Evolutionary conservation across 768 basidiomycete genomes (phyloP), one percentile per base, ranked within the genome.

Genomic region (Harrya chromipes): DNA sequence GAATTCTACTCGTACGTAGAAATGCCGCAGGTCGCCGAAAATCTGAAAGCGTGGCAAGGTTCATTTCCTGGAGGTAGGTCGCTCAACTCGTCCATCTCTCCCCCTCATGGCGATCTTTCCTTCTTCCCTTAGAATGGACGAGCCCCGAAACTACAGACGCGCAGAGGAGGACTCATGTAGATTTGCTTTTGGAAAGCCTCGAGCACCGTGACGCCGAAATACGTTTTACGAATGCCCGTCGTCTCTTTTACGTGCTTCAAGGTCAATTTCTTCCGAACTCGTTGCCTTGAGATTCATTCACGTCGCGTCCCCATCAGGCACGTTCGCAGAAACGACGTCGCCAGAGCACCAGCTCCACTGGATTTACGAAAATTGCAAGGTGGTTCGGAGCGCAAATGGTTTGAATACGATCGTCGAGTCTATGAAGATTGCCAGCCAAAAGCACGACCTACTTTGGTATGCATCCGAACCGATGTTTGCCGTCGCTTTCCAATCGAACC

Each of bases 1-100:
- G 97, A 99, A 70, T 97, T 98, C 72, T 98, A 95, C 69, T 91
- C 92, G 19, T 99, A 97, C 70, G 84, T 92, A 53, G 95, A 97
- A 74, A 90, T 93, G 81, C 82, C 88, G 0, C 90, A 94, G 65
- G 85, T 93, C 19, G 83, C 82, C 3, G 89, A 91, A 74, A 91
- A 92, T 65, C 73, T 90, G 55, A 86, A 84, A 62, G 87, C 90
- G 39, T 97, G 92, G 88, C 81, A 87, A 61, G 85, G 85, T 34
- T 90, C 87, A 37, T 94, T 88, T 64, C 70, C 77, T 26, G 82
- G 82, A 69, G 88, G 92, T 88, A 61, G 59, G 81, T 46, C 36
- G 40, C 29, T 48, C 43, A 26, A 21, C 45, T 47, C 31, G 8
- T 42, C 36, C 17, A 36, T 19, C 20, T 11, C 20, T 20, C 27